phyloP scores from a whole-genome alignment of 2,329 filamentous ascomycete genomes.

The Xylariaceae sp. region DNA sequence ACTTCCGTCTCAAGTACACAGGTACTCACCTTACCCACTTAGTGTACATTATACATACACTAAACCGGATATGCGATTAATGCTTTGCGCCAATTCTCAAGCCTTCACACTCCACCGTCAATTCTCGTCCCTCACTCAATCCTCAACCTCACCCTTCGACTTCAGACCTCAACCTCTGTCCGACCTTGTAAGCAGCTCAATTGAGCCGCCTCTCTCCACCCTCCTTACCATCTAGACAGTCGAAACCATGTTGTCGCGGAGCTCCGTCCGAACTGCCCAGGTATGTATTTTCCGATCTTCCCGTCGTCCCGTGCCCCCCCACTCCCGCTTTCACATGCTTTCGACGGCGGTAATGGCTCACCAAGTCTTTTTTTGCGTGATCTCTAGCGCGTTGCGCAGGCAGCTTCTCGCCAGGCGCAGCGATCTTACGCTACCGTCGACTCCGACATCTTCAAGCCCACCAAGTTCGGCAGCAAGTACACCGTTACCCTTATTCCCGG shows the following conservation, averaged over 20 bases:
- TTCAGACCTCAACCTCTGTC: slow-evolving; percentile 12
- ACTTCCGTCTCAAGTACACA: background rate
- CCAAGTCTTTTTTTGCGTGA: slow-evolving; percentile 2
- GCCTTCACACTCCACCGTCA: background rate
- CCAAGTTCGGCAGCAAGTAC: slow-evolving; percentile 99
- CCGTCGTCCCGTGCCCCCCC: slow-evolving; percentile 14
- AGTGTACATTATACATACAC: slow-evolving; percentile 13
- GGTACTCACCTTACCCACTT: slow-evolving; percentile 1
- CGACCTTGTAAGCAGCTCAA: slow-evolving; percentile 17
- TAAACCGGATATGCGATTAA: slow-evolving; percentile 19
- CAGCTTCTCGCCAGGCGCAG: slow-evolving; percentile 42
- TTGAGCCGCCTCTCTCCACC: slow-evolving; percentile 14
- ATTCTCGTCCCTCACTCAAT: background rate
- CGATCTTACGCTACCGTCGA: slow-evolving; percentile 74
- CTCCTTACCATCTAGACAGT: slow-evolving; percentile 8
- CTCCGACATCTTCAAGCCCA: slow-evolving; percentile 97
- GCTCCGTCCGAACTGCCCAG: slow-evolving; percentile 52
- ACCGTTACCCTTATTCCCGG: slow-evolving; percentile 97
- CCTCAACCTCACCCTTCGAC: background rate
- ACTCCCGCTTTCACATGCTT: slow-evolving; percentile 19
- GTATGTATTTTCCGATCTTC: slow-evolving; percentile 36
- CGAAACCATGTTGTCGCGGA: slow-evolving; percentile 51
- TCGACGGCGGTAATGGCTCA: slow-evolving; percentile 8
- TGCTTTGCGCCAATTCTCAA: slow-evolving; percentile 31
- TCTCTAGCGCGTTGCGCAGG: slow-evolving; percentile 47